Conservation (phyloP, 352 stramenopile species). For the Phytopythium helicoides region DNA sequence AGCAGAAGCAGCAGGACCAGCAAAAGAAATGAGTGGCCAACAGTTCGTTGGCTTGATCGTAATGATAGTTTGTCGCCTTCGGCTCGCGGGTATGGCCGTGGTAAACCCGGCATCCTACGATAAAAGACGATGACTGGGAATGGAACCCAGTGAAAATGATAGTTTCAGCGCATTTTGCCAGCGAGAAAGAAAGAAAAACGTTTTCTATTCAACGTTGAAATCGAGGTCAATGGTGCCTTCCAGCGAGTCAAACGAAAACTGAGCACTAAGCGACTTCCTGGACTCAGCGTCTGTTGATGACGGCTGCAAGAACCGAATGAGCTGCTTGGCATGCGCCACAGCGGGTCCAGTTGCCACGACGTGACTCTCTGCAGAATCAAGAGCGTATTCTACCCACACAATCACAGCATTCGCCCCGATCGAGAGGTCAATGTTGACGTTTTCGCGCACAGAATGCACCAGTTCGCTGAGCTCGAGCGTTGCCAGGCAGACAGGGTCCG, state of each 20-base stretch:
- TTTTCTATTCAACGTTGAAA: constrained; percentile 28
- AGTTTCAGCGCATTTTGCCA: neutral
- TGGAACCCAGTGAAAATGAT: too few species aligned
- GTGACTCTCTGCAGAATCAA: constrained; percentile 41
- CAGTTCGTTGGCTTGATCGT: too few species aligned
- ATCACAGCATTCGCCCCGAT: constrained; percentile 29
- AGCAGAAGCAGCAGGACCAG: neutral
- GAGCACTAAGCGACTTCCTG: constrained; percentile 20
- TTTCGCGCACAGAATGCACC: constrained; percentile 29
- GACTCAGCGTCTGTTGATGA: neutral
- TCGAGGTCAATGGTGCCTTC: constrained; percentile 58
- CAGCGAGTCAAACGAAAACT: constrained; percentile 51
- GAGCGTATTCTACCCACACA: constrained; percentile 67
- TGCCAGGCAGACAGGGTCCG: constrained; percentile 43
- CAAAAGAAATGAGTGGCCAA: neutral
- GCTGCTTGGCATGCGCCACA: constrained; percentile 67
- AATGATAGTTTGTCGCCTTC: too few species aligned
- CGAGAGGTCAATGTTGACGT: constrained; percentile 15
- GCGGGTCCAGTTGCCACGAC: constrained; percentile 54
- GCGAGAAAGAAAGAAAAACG: neutral
- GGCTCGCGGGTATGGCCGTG: too few species aligned
- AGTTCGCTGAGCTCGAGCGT: constrained; percentile 39
- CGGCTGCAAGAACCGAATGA: constrained; percentile 62
- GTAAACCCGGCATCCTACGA: too few species aligned
- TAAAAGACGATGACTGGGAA: too few species aligned